Conservation (phyloP, 2,329 filamentous ascomycete genomes). For the Colletotrichum sp. region DNA sequence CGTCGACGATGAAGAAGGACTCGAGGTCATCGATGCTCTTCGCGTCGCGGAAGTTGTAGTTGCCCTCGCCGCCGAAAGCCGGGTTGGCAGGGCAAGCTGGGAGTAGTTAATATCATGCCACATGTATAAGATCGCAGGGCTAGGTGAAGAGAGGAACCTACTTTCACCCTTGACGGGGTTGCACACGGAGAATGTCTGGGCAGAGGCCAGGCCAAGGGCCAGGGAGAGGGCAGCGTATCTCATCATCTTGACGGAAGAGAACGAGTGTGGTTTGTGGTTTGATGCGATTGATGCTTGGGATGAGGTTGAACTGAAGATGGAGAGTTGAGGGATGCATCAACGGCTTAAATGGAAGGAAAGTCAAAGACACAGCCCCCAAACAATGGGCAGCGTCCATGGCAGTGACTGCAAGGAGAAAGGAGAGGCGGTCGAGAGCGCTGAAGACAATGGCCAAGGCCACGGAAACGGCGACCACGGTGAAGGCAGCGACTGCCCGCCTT, state of each 20-base stretch:
- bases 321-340: background rate
- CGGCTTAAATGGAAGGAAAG: background rate
- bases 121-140: background rate
- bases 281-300: background rate
- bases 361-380: background rate
- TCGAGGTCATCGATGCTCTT: constrained; percentile 39
- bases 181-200: constrained; percentile 20
- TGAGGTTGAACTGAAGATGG: background rate
- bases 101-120: background rate
- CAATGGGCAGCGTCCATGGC: background rate
- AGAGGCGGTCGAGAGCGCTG: background rate
- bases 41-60: constrained; percentile 21
- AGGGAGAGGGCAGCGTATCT: constrained; percentile 7
- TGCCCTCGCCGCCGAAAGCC: constrained; percentile 16
- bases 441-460: background rate
- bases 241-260: background rate
- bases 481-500: background rate
- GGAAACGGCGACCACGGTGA: background rate
- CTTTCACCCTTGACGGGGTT: constrained; percentile 23
- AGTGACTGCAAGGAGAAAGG: background rate
- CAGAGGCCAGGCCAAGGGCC: constrained; percentile 14
- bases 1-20: constrained; percentile 61
- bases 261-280: background rate
- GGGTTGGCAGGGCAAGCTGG: constrained; percentile 21
- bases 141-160: background rate